These are phyloP conservation scores for Amylocarpus encephaloides DNA, from an alignment of 2,329 filamentous ascomycete species.

Conservation along the genomic window DNA sequence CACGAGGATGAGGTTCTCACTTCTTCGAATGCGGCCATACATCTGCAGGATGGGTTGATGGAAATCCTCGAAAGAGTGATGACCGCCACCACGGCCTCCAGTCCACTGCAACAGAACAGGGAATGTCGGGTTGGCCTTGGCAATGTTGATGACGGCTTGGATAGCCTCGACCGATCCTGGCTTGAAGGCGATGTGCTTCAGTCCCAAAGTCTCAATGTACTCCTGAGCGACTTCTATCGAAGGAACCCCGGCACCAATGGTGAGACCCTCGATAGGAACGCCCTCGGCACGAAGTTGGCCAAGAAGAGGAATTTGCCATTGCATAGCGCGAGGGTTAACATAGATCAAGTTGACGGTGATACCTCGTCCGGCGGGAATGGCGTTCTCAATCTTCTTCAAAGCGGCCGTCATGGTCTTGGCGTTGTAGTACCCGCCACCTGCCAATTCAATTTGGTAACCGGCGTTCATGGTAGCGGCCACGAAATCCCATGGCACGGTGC, in stretches of 20 bases:
- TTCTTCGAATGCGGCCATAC: constrained; percentile 81
- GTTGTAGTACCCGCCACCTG: constrained; percentile 83
- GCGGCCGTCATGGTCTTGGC: constrained; percentile 77
- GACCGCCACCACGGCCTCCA: constrained; percentile 85
- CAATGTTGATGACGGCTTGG: constrained; percentile 84
- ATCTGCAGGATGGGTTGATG: constrained; percentile 86
- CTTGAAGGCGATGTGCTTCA: constrained; percentile 94
- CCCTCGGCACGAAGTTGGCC: constrained; percentile 75
- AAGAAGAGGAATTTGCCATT: constrained; percentile 84
- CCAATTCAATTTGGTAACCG: constrained; percentile 89
- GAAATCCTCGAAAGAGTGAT: constrained; percentile 94
- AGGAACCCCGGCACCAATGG: constrained; percentile 87
- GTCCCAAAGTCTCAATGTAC: constrained; percentile 85
- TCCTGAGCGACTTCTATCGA: constrained; percentile 90
- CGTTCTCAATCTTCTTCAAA: constrained; percentile 75
- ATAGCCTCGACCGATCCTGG: constrained; percentile 85
- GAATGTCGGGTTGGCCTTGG: constrained; percentile 88
- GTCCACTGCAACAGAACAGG: constrained; percentile 95
- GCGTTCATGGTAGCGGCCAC: constrained; percentile 90
- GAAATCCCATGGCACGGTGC: constrained; percentile 85
- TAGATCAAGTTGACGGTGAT: constrained; percentile 90
- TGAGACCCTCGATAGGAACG: constrained; percentile 84
- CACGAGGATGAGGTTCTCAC: constrained; percentile 80
- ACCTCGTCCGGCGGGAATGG: constrained; percentile 77
- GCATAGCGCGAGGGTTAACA: constrained; percentile 82